Percentiles rank a stretch among this genome's conserved stretches.
phyloP scores from a whole-genome alignment of 257 asterid genomes.

The Solanum chiquidenum region DNA sequence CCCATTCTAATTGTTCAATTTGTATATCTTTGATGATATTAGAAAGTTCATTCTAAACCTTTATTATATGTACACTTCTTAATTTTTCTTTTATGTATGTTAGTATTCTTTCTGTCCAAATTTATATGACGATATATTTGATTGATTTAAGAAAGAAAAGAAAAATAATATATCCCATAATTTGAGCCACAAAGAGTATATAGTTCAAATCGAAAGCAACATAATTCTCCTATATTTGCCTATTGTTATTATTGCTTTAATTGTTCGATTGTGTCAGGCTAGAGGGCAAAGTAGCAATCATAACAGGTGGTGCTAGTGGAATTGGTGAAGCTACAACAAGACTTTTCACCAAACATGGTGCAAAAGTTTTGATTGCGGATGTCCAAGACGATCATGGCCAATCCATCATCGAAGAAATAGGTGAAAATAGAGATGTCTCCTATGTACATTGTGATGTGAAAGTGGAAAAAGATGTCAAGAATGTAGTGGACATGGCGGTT shows the following conservation, averaged over 20 bases:
- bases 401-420: not conserved
- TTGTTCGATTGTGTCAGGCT: not conserved
- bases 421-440: not conserved
- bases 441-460: conserved; percentile 11
- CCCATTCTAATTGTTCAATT: not conserved
- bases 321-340: conserved; percentile 5
- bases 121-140: not conserved
- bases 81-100: not conserved
- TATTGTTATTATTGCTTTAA: not conserved
- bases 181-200: not conserved
- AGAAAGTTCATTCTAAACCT: not conserved
- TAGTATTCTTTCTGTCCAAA: not conserved
- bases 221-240: not conserved
- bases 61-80: not conserved
- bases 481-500: not conserved
- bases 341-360: conserved; percentile 11
- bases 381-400: conserved; percentile 7
- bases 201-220: not conserved
- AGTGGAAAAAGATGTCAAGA: conserved; percentile 1
- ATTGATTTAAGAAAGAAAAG: not conserved
- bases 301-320: conserved; percentile 22
- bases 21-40: not conserved
- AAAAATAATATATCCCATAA: not conserved
- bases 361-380: conserved; percentile 16
- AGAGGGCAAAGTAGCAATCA: conserved; percentile 16